Base-by-base conservation (phyloP, 192 early-diverging fungal species). In the Blastocladiella britannica region DNA sequence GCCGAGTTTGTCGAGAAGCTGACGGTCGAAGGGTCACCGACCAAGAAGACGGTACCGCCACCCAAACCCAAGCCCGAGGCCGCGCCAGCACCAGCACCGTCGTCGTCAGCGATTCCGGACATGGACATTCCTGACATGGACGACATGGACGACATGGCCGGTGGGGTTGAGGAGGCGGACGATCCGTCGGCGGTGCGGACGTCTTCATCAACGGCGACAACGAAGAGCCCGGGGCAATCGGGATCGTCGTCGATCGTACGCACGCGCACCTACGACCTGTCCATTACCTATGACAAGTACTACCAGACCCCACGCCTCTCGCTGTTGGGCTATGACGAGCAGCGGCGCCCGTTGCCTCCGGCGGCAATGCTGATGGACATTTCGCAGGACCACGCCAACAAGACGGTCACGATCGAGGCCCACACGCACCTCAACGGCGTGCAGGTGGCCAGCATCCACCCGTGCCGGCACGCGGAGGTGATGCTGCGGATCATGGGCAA, bases 271-370 rank as follows among this genome's bases (percentile, higher is more conserved):
- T 98, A 98, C 62, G 94, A 98, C 71, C 79, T 98, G 28, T 88
- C 87, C 65, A 99, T 98, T 59, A 93, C 92, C n/a, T 98, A 98
- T 70, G 95, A 99, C 80, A 99, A 99, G 68, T 95, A 95, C 67
- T 96, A 95, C 67, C 92, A 94, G 70, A 99, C 95, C 5, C 95
- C 95, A 20, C 82, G 91, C 24, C 83, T 99, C 58, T 96, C 84
- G 82, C 76, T 99, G 56, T 93, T 87, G 78, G 95, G 95, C 12
- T 99, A 94, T 67, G 89, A 90, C 71, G 91, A 93, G 72, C 74
- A 84, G 52, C 76, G 85, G 28, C 69, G 72, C 25, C 91, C 95
- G 23, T 73, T 99, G 37, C 84, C 87, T 20, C 75, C 86, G 3
- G 62, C 72, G n/a, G 88, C 95, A 71, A 87, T 95, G 60, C 96